A percentile compares a stretch with the other conserved stretches of the same genome.
phyloP scores from a whole-genome alignment of 2,329 filamentous ascomycete genomes.

The Cryphonectria nitschkei region DNA sequence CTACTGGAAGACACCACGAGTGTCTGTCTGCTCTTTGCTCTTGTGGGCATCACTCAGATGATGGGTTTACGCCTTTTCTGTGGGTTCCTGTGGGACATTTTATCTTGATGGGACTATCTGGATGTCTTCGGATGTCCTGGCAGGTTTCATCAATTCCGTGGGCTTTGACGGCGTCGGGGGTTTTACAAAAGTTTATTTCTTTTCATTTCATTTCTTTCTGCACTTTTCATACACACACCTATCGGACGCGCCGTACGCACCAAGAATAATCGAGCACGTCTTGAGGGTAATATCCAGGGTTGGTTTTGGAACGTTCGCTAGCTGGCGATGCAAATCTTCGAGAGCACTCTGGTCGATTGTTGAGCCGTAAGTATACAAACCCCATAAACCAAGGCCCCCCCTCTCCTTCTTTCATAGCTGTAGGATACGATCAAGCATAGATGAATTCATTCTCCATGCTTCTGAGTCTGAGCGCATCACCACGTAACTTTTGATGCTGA shows the following conservation, averaged over 20 bases:
- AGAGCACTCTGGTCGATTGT: constrained; percentile 30
- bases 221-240: not conserved
- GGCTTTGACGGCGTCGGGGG: constrained; percentile 29
- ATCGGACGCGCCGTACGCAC: constrained; percentile 4
- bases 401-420: constrained; percentile 17
- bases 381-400: constrained; percentile 12
- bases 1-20: constrained; percentile 24
- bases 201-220: not conserved
- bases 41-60: constrained; percentile 32
- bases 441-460: constrained; percentile 9
- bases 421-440: constrained; percentile 21
- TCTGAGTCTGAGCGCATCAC: constrained; percentile 3
- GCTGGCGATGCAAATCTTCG: constrained; percentile 31
- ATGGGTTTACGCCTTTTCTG: constrained; percentile 34
- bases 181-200: constrained; percentile 26
- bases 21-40: constrained; percentile 38
- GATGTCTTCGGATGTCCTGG: constrained; percentile 28
- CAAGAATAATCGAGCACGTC: constrained; percentile 16
- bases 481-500: not conserved
- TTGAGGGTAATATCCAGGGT: constrained; percentile 6
- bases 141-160: constrained; percentile 20
- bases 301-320: constrained; percentile 20
- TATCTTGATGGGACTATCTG: constrained; percentile 22
- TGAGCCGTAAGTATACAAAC: constrained; percentile 33
- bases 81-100: constrained; percentile 33